Evolutionary conservation across 345 rosid species (phyloP).

Genomic region (Melaleuca quinquenervia): DNA sequence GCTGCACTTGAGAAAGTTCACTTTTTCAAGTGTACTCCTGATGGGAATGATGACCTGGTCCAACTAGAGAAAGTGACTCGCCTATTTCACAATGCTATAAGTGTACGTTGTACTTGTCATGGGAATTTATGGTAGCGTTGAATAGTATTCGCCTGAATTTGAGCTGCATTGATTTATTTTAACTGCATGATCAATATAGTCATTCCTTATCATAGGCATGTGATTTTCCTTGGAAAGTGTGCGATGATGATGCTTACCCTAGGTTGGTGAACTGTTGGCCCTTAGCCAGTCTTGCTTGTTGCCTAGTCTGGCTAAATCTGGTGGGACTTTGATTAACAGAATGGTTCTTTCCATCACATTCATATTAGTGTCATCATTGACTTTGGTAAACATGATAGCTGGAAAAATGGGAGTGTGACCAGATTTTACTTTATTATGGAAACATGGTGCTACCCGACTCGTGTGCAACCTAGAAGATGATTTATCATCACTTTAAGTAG

Average conservation of each 20-base stretch:
- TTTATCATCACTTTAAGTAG: not conserved
- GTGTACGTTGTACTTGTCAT: constrained; percentile 18
- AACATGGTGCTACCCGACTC: not conserved
- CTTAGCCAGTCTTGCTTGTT: not conserved
- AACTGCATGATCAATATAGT: not conserved
- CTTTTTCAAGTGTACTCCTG: constrained; percentile 36
- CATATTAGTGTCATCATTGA: not conserved
- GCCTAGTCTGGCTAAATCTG: not conserved
- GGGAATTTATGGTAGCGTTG: not conserved
- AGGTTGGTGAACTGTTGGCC: not conserved
- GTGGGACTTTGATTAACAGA: not conserved
- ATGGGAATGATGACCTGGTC: constrained; percentile 56
- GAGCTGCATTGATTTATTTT: not conserved
- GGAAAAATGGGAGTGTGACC: not conserved
- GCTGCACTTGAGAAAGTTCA: constrained; percentile 70
- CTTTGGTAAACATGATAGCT: not conserved
- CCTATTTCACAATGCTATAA: constrained; percentile 62
- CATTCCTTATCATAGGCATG: not conserved
- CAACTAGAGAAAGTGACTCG: constrained; percentile 62
- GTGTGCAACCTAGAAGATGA: not conserved
- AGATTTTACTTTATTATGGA: not conserved
- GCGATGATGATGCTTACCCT: not conserved
- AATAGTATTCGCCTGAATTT: not conserved
- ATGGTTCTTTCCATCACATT: not conserved
- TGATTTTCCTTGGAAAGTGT: not conserved